Conservation (phyloP, 495 filamentous ascomycete genomes). For the Lepidopterella palustris region DNA sequence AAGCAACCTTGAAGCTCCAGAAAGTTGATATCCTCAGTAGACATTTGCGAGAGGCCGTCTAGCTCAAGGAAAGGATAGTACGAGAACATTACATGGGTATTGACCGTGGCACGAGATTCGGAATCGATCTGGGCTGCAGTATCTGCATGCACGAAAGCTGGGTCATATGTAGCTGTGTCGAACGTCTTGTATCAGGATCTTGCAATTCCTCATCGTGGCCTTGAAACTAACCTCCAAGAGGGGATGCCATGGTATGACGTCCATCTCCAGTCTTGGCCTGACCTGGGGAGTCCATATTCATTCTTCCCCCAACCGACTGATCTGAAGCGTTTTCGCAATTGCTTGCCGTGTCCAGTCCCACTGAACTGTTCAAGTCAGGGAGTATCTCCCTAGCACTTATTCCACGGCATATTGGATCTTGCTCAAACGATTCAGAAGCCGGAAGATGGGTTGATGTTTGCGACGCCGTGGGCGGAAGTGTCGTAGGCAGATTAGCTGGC, state of each 20-base stretch:
- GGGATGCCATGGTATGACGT: background rate
- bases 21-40: constrained; percentile 42
- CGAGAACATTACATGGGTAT: constrained; percentile 29
- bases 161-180: background rate
- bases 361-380: background rate
- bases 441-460: background rate
- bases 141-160: background rate
- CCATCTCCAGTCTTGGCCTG: background rate
- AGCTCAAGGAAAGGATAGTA: constrained; percentile 40
- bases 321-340: background rate
- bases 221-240: background rate
- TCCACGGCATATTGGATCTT: background rate
- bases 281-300: background rate
- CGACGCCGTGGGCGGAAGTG: background rate
- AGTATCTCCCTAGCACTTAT: background rate
- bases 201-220: background rate
- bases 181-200: background rate
- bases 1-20: constrained; percentile 42
- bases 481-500: background rate
- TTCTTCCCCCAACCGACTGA: background rate
- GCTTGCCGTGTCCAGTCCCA: background rate
- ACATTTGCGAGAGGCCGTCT: constrained; percentile 34
- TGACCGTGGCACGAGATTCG: background rate
- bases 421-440: background rate
- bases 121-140: background rate